phyloP scores from a whole-genome alignment of 1,284 basidiomycete genomes.

The Somion occarium region DNA sequence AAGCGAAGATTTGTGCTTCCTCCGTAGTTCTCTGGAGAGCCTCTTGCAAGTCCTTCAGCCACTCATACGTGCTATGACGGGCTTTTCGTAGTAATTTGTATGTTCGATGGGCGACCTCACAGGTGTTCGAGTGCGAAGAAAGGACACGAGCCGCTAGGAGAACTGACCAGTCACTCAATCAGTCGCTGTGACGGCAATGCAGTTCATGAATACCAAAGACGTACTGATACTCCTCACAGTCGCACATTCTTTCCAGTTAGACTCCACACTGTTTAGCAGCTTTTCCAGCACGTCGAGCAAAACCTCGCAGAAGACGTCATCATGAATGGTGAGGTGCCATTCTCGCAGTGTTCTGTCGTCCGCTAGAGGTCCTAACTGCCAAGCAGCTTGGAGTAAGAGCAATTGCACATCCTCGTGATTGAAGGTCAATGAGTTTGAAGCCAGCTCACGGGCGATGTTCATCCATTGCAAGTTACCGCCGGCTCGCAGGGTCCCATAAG shows the following conservation, averaged over 20 bases:
- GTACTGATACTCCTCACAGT: not conserved
- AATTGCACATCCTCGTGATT: constrained; percentile 33
- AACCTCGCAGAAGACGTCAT: not conserved
- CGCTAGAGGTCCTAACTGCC: constrained; percentile 34
- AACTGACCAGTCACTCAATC: too few species aligned
- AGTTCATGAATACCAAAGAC: too few species aligned
- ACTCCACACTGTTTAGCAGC: not conserved
- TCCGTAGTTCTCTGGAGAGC: not conserved
- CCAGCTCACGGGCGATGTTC: constrained; percentile 41
- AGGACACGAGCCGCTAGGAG: not conserved
- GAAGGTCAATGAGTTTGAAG: constrained; percentile 32
- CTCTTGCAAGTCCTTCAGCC: not conserved
- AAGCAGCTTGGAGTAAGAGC: constrained; percentile 36
- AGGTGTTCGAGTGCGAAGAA: not conserved
- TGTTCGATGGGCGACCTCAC: not conserved
- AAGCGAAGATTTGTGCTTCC: not conserved
- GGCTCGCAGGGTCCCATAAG: constrained; percentile 38
- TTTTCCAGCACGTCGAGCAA: not conserved
- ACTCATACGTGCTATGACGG: not conserved
- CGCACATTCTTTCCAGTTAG: not conserved
- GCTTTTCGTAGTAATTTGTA: not conserved
- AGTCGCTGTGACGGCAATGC: too few species aligned
- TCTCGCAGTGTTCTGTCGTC: not conserved
- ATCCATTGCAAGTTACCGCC: constrained; percentile 43
- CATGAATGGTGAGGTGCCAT: not conserved